A percentile compares a stretch with the other conserved stretches of the same genome.
phyloP scores from a whole-genome alignment of 2,329 filamentous ascomycete species.

The Fusarium sp. region DNA sequence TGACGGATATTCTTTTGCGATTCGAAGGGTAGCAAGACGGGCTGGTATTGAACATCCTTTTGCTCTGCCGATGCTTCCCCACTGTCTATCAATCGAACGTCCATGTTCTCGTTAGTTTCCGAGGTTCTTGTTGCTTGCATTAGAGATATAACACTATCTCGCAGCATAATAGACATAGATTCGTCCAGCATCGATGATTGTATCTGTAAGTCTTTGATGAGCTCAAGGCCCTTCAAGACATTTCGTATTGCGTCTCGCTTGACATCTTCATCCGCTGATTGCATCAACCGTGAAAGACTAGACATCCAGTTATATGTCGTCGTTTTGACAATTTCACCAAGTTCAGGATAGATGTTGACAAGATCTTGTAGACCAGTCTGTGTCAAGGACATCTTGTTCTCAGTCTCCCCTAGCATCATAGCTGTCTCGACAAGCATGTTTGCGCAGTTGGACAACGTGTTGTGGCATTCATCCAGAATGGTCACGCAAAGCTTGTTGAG shows the following conservation, averaged over 20 bases:
- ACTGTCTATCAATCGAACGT: slow-evolving; percentile 42
- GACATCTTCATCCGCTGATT: slow-evolving; percentile 79
- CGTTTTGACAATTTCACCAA: slow-evolving; percentile 71
- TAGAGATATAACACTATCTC: slow-evolving; percentile 72
- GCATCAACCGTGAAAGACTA: slow-evolving; percentile 82
- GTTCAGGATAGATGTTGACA: slow-evolving; percentile 66
- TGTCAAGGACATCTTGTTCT: slow-evolving; percentile 49
- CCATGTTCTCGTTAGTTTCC: slow-evolving; percentile 15
- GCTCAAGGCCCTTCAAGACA: slow-evolving; percentile 74
- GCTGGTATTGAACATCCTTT: slow-evolving; percentile 57
- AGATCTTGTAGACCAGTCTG: slow-evolving; percentile 67
- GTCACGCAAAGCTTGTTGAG: slow-evolving; percentile 76
- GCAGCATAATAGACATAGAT: slow-evolving; percentile 71
- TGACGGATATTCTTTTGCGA: slow-evolving; percentile 70
- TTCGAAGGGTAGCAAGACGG: slow-evolving; percentile 69
- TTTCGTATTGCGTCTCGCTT: slow-evolving; percentile 78
- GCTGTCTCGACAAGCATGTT: slow-evolving; percentile 82
- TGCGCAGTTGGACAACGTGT: slow-evolving; percentile 73
- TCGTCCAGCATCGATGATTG: slow-evolving; percentile 73
- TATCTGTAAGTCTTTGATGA: slow-evolving; percentile 70
- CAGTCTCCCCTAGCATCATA: slow-evolving; percentile 69
- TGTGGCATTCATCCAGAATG: slow-evolving; percentile 80
- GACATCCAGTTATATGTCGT: slow-evolving; percentile 83
- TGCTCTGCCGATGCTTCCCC: slow-evolving; percentile 16
- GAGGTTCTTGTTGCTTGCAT: slow-evolving; percentile 38